A percentile compares a stretch with the other conserved stretches of the same genome.
These are phyloP conservation scores for Pyrenophora teres DNA, from an alignment of 2,329 filamentous ascomycete species.

Conservation along the genomic window DNA sequence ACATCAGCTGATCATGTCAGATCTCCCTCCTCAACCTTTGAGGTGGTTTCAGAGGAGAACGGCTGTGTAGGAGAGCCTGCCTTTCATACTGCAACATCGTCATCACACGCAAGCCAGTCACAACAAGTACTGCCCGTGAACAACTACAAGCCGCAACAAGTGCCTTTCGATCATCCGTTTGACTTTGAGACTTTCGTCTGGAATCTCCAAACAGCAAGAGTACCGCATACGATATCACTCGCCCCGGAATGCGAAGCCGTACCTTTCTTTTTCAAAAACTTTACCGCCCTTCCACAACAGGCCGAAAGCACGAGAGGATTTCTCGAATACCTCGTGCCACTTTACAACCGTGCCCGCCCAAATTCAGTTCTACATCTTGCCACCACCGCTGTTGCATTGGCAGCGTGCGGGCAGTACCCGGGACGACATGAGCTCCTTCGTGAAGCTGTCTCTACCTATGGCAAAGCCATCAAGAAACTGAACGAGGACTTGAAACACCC, in stretches of 20 bases:
- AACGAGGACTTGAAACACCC: slow-evolving; percentile 46
- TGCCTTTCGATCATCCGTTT: slow-evolving; percentile 18
- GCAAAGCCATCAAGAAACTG: slow-evolving; percentile 45
- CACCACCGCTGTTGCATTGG: slow-evolving; percentile 47
- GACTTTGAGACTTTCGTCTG: slow-evolving; percentile 38
- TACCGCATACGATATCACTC: slow-evolving; percentile 35
- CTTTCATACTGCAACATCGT: slow-evolving; percentile 12
- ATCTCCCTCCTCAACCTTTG: slow-evolving; percentile 27
- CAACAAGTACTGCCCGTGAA: slow-evolving; percentile 21
- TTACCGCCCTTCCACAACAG: slow-evolving; percentile 46
- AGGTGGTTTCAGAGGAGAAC: slow-evolving; percentile 17
- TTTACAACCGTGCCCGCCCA: slow-evolving; percentile 43
- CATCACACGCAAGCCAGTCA: slow-evolving; percentile 15
- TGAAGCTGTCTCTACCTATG: slow-evolving; percentile 45
- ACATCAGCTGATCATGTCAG: slow-evolving; percentile 22
- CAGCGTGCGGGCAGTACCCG: slow-evolving; percentile 47
- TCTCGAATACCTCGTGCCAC: slow-evolving; percentile 45
- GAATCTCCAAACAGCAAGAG: slow-evolving; percentile 30
- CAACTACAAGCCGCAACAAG: slow-evolving; percentile 20
- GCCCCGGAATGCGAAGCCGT: slow-evolving; percentile 46
- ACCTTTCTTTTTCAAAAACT: slow-evolving; percentile 51
- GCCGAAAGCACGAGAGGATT: slow-evolving; percentile 47
- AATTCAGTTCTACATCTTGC: slow-evolving; percentile 49
- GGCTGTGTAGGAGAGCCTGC: slow-evolving; percentile 2
- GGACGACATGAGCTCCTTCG: slow-evolving; percentile 39